Evolutionary conservation across 352 stramenopile species (phyloP), one percentile per base, ranked within the genome.

Genomic region (Phytophthora capsici): DNA sequence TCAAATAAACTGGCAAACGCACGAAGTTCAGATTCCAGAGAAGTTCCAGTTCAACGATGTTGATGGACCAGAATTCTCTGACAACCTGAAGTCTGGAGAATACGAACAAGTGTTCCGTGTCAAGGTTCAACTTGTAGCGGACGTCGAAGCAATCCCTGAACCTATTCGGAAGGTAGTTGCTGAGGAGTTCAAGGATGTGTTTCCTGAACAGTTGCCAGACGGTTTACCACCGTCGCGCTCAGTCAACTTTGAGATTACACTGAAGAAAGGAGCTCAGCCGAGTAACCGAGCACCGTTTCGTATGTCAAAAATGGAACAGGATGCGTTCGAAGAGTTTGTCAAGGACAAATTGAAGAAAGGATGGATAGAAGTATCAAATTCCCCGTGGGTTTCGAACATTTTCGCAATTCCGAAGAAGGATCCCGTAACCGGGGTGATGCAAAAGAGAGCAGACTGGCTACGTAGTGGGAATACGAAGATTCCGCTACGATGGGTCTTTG

Each of bases 181-280:
- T 1, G 14, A 56, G 30, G 34, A 63, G 19, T 63, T 50, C 37
- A 38, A 51, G 34, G 45, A 63, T 63, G 55, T 63, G 10, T 55
- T 63, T 22, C 45, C 55, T 30, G 55, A 63, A 8, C 16, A 55
- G 20, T 40, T 63, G 20, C 60, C 60, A 7, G 51, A 63, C 45
- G 44, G 22, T 44, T 34, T 63, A 17, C 60, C 60, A 30, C 52
- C 51, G 22, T 30, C 9, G 14, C 44, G 60, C 7, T 20, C 19
- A 44, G 43, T 62, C 6, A 43, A 62, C n/a, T 68, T 68, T n/a
- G 60, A 62, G 46, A 2, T 62, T 12, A 51, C 40, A 6, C 40
- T 68, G 17, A 68, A 68, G 20, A 36, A 53, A n/a, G 43, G 48
- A 32, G 60, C 51, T 16, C 22, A 43, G 17, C 60, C 36, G 13